These are phyloP conservation scores for Xylaria palmicola DNA, from an alignment of 495 filamentous ascomycete species.

Conservation along the genomic window DNA sequence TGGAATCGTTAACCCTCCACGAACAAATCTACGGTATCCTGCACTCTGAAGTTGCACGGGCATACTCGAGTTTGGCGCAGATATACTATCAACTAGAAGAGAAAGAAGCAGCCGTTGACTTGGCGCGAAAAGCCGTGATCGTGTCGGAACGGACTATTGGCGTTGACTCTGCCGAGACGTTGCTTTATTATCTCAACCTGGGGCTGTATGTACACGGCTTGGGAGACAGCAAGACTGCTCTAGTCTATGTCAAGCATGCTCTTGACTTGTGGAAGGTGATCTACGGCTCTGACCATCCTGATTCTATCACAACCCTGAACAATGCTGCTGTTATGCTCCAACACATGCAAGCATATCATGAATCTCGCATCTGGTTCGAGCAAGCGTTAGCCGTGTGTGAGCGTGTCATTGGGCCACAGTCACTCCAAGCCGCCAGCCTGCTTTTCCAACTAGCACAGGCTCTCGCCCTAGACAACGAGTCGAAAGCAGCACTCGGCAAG, in stretches of 20 bases:
- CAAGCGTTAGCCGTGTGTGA: slow-evolving; percentile 84
- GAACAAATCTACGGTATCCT: slow-evolving; percentile 99
- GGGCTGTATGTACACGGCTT: slow-evolving; percentile 92
- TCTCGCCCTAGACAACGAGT: slow-evolving; percentile 86
- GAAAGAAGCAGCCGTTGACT: slow-evolving; percentile 90
- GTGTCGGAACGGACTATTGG: slow-evolving; percentile 93
- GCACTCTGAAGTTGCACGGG: slow-evolving; percentile 92
- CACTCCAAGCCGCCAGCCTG: slow-evolving; percentile 90
- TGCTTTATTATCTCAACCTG: slow-evolving; percentile 92
- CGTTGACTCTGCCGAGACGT: slow-evolving; percentile 89
- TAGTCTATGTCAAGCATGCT: slow-evolving; percentile 86
- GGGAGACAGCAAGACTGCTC: slow-evolving; percentile 79
- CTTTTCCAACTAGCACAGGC: slow-evolving; percentile 97
- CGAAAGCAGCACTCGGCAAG: slow-evolving; percentile 80
- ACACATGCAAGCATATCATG: slow-evolving; percentile 83
- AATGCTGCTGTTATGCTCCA: slow-evolving; percentile 99
- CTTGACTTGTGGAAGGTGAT: slow-evolving; percentile 96
- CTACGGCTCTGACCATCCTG: slow-evolving; percentile 89
- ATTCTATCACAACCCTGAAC: slow-evolving; percentile 98
- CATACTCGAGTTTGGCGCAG: slow-evolving; percentile 93
- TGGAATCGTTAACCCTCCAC: slow-evolving; percentile 93
- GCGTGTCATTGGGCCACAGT: slow-evolving; percentile 78
- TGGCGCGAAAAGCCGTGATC: slow-evolving; percentile 94
- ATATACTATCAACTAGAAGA: slow-evolving; percentile 94
- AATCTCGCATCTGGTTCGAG: slow-evolving; percentile 96